phyloP scores from a whole-genome alignment of 2,329 filamentous ascomycete genomes.

The Diplodia corticola region DNA sequence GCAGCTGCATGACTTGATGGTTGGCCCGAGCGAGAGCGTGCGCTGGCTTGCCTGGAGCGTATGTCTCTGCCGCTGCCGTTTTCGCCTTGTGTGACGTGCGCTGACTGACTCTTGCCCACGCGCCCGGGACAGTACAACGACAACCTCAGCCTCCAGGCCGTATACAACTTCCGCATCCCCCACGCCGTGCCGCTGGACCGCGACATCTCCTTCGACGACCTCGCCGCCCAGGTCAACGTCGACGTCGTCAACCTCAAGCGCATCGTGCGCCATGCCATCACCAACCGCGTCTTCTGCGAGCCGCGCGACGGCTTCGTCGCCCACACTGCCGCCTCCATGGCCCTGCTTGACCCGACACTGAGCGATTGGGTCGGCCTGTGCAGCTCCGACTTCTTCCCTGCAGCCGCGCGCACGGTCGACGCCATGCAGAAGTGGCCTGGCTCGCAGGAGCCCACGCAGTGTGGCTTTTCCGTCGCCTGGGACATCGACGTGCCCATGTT shows the following conservation, averaged over 20 bases:
- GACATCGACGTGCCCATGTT: constrained; percentile 26
- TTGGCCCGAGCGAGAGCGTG: constrained; percentile 26
- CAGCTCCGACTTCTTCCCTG: constrained; percentile 25
- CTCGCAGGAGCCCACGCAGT: constrained; percentile 25
- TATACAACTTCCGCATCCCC: constrained; percentile 26
- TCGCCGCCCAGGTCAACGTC: constrained; percentile 17
- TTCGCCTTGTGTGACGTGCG: constrained; percentile 16
- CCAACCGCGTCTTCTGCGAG: constrained; percentile 45
- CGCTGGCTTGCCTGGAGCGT: constrained; percentile 29
- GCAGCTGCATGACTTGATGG: constrained; percentile 29
- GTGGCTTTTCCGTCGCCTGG: constrained; percentile 21
- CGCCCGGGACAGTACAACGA: constrained; percentile 25
- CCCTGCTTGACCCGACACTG: constrained; percentile 24
- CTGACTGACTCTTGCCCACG: background rate
- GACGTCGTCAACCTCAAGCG: constrained; percentile 32
- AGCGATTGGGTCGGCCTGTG: constrained; percentile 25
- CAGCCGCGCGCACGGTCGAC: constrained; percentile 24
- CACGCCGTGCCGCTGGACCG: constrained; percentile 24
- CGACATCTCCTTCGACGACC: constrained; percentile 22
- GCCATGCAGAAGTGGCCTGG: constrained; percentile 24
- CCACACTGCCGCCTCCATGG: constrained; percentile 38
- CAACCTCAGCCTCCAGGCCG: constrained; percentile 25
- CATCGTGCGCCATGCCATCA: constrained; percentile 44
- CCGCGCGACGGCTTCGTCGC: constrained; percentile 41
- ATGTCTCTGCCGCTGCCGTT: constrained; percentile 17